Evolutionary conservation across 352 stramenopile genomes (phyloP).

Genomic region (Globisporangium uncinulatum): DNA sequence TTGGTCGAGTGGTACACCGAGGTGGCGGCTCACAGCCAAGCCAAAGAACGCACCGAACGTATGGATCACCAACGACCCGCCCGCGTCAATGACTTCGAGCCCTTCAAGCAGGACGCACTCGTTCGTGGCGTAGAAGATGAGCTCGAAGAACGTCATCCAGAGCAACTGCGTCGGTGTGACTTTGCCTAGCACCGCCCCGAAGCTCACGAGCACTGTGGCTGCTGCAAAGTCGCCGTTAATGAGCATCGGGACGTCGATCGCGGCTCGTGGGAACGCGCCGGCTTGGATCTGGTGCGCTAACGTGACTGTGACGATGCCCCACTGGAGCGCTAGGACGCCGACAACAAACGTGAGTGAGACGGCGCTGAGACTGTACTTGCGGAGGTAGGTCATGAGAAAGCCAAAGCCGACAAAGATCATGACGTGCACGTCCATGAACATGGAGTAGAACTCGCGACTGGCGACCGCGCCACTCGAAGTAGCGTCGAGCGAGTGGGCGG

Average conservation of each 20-base stretch:
- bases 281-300: constrained; percentile 51
- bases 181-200: constrained; percentile 71
- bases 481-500: background rate
- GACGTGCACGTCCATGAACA: constrained; percentile 77
- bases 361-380: constrained; percentile 73
- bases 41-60: constrained; percentile 83
- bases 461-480: too few species aligned
- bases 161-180: constrained; percentile 72
- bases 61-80: constrained; percentile 83
- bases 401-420: constrained; percentile 89
- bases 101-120: constrained; percentile 61
- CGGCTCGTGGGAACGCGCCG: constrained; percentile 36
- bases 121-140: constrained; percentile 77
- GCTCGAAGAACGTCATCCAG: constrained; percentile 69
- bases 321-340: constrained; percentile 55
- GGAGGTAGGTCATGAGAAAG: constrained; percentile 87
- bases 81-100: constrained; percentile 62
- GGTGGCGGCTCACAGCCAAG: constrained; percentile 49
- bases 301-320: constrained; percentile 61
- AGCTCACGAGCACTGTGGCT: constrained; percentile 72
- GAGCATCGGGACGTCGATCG: constrained; percentile 54
- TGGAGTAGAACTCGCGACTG: constrained; percentile 24
- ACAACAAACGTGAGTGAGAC: constrained; percentile 80
- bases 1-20: constrained; percentile 48
- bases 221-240: constrained; percentile 82